Evolutionary conservation across 2,329 filamentous ascomycete genomes (phyloP).

Genomic region (Teratosphaeria pseudoeucalypti): DNA sequence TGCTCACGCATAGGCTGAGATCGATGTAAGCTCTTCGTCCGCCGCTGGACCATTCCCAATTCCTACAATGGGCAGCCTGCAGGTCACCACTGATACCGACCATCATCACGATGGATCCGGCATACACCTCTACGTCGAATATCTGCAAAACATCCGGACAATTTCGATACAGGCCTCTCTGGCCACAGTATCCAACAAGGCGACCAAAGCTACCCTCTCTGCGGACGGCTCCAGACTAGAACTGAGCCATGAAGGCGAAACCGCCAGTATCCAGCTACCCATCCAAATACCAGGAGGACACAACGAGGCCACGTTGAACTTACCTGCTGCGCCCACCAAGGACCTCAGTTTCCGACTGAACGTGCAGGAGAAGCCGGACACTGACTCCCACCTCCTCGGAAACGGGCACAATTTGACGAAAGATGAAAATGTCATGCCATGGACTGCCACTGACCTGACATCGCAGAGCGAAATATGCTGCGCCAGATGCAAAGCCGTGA

Average conservation of each 20-base stretch:
- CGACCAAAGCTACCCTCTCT: constrained; percentile 35
- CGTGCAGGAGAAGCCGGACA: constrained; percentile 31
- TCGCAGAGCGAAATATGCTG: constrained; percentile 19
- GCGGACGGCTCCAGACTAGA: constrained; percentile 34
- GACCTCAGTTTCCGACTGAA: constrained; percentile 46
- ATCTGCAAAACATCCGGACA: constrained; percentile 50
- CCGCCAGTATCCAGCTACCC: constrained; percentile 37
- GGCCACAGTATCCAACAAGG: constrained; percentile 31
- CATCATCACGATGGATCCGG: constrained; percentile 2
- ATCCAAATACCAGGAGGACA: constrained; percentile 32
- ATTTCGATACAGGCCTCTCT: constrained; percentile 48
- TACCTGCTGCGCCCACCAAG: constrained; percentile 38
- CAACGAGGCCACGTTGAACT: constrained; percentile 33
- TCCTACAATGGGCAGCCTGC: background rate
- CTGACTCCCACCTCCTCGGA: constrained; percentile 6
- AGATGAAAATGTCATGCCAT: constrained; percentile 31
- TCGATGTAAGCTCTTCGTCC: background rate
- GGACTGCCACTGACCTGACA: constrained; percentile 30
- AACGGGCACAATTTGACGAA: background rate
- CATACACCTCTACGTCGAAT: constrained; percentile 47
- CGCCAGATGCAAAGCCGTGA: constrained; percentile 13
- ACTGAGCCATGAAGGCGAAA: constrained; percentile 37
- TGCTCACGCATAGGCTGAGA: background rate
- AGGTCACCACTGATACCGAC: background rate
- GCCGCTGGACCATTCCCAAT: background rate